These are phyloP conservation scores for Fraxinus platypoda DNA, from an alignment of 305 asterid genomes.

Conservation along the genomic window DNA sequence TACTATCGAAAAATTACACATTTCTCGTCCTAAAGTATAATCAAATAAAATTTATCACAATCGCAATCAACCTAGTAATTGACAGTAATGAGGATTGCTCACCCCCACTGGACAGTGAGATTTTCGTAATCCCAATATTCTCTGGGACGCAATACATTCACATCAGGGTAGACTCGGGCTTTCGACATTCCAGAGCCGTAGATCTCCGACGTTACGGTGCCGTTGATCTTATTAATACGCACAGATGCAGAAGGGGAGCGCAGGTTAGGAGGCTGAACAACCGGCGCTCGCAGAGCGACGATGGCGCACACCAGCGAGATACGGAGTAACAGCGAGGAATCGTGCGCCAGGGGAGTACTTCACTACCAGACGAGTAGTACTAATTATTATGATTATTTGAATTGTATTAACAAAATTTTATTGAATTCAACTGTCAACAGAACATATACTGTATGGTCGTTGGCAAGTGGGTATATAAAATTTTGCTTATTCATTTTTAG, in stretches of 20 bases:
- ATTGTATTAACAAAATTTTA: neutral
- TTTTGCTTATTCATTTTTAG: neutral
- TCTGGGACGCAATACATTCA: constrained; percentile 73
- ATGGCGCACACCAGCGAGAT: constrained; percentile 26
- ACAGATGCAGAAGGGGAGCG: neutral
- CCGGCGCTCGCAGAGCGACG: constrained; percentile 25
- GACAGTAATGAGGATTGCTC: constrained; percentile 12
- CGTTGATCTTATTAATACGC: constrained; percentile 28
- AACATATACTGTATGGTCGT: neutral
- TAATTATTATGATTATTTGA: neutral
- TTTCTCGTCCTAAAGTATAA: neutral
- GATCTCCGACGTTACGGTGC: constrained; percentile 50
- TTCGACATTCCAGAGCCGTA: constrained; percentile 60
- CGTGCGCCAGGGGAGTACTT: constrained; percentile 26
- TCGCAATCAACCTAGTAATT: neutral
- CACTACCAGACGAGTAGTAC: neutral
- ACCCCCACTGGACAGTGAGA: constrained; percentile 91
- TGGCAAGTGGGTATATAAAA: neutral
- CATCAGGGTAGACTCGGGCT: constrained; percentile 77
- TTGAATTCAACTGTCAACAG: neutral
- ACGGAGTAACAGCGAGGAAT: constrained; percentile 16
- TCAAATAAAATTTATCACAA: neutral
- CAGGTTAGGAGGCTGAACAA: constrained; percentile 23
- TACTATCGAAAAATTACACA: neutral
- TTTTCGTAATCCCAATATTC: constrained; percentile 92